A percentile compares a stretch with the other conserved stretches of the same genome.
Evolutionary conservation across 352 stramenopile genomes (phyloP).

Genomic region (Phytophthora ohioensis): DNA sequence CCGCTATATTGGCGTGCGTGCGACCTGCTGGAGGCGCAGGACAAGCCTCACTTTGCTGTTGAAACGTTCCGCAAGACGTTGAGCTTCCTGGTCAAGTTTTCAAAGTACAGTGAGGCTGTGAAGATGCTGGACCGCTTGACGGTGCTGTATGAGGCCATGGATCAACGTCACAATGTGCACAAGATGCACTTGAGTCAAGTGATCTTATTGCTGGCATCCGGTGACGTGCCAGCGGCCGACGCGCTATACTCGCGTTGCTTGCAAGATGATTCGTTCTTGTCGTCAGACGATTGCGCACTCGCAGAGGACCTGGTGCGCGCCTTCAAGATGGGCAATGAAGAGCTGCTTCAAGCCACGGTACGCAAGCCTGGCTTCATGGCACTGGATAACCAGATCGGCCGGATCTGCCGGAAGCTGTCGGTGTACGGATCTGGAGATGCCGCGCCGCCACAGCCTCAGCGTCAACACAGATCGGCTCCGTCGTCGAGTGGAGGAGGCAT

Average conservation of each 20-base stretch:
- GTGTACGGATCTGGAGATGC: constrained; percentile 52
- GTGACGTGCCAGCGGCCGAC: constrained; percentile 79
- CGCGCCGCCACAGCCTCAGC: constrained; percentile 17
- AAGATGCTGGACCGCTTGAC: constrained; percentile 64
- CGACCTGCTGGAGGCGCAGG: constrained; percentile 79
- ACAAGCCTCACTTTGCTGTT: constrained; percentile 85
- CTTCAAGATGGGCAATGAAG: constrained; percentile 83
- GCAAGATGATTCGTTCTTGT: constrained; percentile 79
- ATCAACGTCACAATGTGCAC: constrained; percentile 74
- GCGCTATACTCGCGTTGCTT: constrained; percentile 79
- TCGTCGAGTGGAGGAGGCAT: constrained; percentile 26
- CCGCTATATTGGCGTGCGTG: constrained; percentile 74
- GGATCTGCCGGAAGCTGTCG: constrained; percentile 72
- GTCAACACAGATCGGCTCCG: constrained; percentile 37
- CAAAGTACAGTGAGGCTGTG: constrained; percentile 52
- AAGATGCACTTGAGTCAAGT: constrained; percentile 81
- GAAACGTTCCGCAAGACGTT: constrained; percentile 85
- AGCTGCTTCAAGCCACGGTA: constrained; percentile 74
- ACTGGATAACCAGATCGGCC: constrained; percentile 81
- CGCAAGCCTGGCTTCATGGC: constrained; percentile 81
- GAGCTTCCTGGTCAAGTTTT: constrained; percentile 72
- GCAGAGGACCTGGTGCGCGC: constrained; percentile 80
- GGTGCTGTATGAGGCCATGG: constrained; percentile 67
- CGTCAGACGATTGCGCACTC: constrained; percentile 79
- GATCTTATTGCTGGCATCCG: constrained; percentile 61